These are phyloP conservation scores for Adansonia gregorii DNA, from an alignment of 441 rosid species.

Conservation along the genomic window DNA sequence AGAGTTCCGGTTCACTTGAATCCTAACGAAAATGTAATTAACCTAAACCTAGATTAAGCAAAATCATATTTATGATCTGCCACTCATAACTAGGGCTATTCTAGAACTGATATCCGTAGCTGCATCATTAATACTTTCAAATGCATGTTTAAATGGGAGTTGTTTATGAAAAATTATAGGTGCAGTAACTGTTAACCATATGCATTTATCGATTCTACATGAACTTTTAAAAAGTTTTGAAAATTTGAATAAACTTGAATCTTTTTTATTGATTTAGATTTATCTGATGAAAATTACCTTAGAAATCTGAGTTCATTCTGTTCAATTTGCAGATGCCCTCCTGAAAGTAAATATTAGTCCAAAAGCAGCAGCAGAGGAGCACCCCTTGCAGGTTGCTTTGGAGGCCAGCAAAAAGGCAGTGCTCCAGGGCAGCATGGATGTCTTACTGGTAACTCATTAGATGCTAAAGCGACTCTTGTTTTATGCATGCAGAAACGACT, in stretches of 20 bases:
- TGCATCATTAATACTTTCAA: slow-evolving; percentile 6
- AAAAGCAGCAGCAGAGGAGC: slow-evolving; percentile 65
- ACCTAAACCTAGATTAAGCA: not conserved
- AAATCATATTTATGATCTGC: not conserved
- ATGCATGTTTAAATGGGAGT: not conserved
- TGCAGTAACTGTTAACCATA: slow-evolving; percentile 7
- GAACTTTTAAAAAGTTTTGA: not conserved
- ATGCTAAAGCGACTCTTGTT: slow-evolving; percentile 18
- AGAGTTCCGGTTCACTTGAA: not conserved
- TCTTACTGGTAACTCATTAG: slow-evolving; percentile 60
- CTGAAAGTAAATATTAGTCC: slow-evolving; percentile 49
- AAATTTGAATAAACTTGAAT: not conserved
- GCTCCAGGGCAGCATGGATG: slow-evolving; percentile 86
- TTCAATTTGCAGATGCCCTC: slow-evolving; percentile 61
- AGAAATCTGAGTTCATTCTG: not conserved
- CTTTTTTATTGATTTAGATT: slow-evolving; percentile 4
- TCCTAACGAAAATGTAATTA: not conserved
- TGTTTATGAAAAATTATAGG: slow-evolving; percentile 11
- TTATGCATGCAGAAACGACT: slow-evolving; percentile 11
- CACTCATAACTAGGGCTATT: not conserved
- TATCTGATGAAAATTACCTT: slow-evolving; percentile 18
- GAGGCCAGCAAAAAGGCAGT: slow-evolving; percentile 76
- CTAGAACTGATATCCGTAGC: not conserved
- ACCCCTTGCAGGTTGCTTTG: slow-evolving; percentile 63
- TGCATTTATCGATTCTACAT: not conserved